phyloP scores from a whole-genome alignment of 1,284 basidiomycete genomes.

The Cystobasidium slooffiae region DNA sequence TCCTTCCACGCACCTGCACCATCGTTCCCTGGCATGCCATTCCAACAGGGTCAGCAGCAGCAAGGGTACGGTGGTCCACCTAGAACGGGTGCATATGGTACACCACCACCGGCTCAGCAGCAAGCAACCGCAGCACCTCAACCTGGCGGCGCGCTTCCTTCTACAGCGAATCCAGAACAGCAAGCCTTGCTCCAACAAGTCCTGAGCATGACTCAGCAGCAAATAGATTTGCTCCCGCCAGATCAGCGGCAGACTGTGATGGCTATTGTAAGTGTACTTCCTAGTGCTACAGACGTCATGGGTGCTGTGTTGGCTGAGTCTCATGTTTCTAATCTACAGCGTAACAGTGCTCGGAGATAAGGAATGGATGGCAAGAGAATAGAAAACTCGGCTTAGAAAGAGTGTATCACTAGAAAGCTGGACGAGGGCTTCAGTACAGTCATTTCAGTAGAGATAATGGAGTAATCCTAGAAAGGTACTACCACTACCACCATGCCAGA shows the following conservation, averaged over 20 bases:
- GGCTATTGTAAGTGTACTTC: slow-evolving; percentile 62
- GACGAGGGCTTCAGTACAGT: not conserved
- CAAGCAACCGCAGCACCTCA: slow-evolving; percentile 29
- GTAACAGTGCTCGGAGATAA: slow-evolving; percentile 13
- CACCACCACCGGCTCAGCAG: slow-evolving; percentile 46
- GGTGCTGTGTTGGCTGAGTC: not conserved
- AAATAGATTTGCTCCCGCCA: slow-evolving; percentile 82
- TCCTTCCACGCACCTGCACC: slow-evolving; percentile 16
- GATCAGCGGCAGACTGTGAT: slow-evolving; percentile 83
- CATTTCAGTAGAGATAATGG: too few species aligned
- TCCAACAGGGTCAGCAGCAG: slow-evolving; percentile 12
- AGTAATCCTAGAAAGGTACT: too few species aligned
- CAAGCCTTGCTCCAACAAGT: slow-evolving; percentile 66
- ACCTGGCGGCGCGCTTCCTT: slow-evolving; percentile 45
- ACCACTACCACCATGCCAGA: too few species aligned
- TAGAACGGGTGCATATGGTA: slow-evolving; percentile 25
- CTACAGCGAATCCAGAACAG: slow-evolving; percentile 52
- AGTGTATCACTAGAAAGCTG: not conserved
- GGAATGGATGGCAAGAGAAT: not conserved
- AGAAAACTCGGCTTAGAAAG: not conserved
- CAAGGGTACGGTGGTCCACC: slow-evolving; percentile 26
- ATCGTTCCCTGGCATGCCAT: slow-evolving; percentile 11
- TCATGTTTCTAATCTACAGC: not conserved
- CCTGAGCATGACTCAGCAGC: slow-evolving; percentile 78
- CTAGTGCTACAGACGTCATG: not conserved